A percentile compares a stretch with the other conserved stretches of the same genome.
These are phyloP conservation scores for Yamadazyma sp. DNA, from an alignment of 805 yeast genomes.

Conservation along the genomic window DNA sequence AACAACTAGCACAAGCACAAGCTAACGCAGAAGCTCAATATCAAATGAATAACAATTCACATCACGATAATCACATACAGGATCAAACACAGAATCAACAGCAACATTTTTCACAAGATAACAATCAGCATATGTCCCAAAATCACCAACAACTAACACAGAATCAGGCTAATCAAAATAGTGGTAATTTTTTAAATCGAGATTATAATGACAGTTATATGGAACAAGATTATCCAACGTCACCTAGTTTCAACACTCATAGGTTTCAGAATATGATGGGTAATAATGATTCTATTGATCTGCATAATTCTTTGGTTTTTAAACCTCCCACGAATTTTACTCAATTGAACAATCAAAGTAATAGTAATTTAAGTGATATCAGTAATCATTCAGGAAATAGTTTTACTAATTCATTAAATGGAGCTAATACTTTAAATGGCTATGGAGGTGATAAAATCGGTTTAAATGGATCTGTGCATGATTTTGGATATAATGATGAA, in stretches of 20 bases:
- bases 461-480: slow-evolving; percentile 23
- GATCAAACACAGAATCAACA: slow-evolving; percentile 1
- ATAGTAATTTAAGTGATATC: slow-evolving; percentile 37
- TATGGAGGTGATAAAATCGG: slow-evolving; percentile 17
- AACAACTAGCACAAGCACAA: slow-evolving; percentile 13
- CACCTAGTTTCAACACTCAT: slow-evolving; percentile 17
- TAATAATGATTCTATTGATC: slow-evolving; percentile 30
- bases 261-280: slow-evolving; percentile 22
- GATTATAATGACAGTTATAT: slow-evolving; percentile 35
- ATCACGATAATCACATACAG: neutral
- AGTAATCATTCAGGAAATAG: slow-evolving; percentile 19
- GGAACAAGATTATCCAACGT: slow-evolving; percentile 32
- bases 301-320: slow-evolving; percentile 26
- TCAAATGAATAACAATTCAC: neutral
- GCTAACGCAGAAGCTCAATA: slow-evolving; percentile 10
- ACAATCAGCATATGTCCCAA: no score
- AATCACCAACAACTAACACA: no score
- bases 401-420: no score
- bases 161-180: no score
- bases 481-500: slow-evolving; percentile 13
- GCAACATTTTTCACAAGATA: no score
- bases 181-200: no score
- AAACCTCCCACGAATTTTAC: slow-evolving; percentile 42
- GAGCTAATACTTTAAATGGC: slow-evolving; percentile 15
- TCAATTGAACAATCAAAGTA: slow-evolving; percentile 36